Conservation (phyloP, 495 filamentous ascomycete genomes). For the Penicillium riverlandense region DNA sequence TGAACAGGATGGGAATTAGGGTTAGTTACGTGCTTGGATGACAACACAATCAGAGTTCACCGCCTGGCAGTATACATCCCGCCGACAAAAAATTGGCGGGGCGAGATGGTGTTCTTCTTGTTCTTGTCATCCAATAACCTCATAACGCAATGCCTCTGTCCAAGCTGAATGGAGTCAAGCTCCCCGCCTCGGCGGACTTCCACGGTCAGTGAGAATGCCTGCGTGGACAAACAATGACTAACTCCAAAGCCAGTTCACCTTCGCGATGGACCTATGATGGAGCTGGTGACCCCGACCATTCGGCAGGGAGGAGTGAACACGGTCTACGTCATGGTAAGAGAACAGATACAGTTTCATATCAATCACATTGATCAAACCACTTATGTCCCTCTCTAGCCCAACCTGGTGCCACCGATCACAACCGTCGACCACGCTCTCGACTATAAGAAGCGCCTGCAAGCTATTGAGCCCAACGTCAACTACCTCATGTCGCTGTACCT, state of each 20-base stretch:
- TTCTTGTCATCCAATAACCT: too few species aligned
- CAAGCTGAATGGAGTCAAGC: conserved; percentile 39
- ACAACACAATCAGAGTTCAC: not conserved
- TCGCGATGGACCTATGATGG: conserved; percentile 73
- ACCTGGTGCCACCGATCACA: conserved; percentile 68
- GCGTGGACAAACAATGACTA: conserved; percentile 2
- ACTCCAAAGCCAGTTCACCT: conserved; percentile 46
- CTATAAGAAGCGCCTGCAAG: conserved; percentile 60
- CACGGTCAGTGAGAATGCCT: conserved; percentile 44
- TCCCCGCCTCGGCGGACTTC: conserved; percentile 67
- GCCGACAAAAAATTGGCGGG: conserved; percentile 4
- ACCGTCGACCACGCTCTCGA: conserved; percentile 67
- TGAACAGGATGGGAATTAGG: too few species aligned
- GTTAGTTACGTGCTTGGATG: too few species aligned
- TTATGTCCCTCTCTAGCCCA: conserved; percentile 36
- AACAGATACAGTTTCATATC: not conserved
- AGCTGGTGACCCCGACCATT: conserved; percentile 72
- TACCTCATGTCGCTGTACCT: conserved; percentile 91
- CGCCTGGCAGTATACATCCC: conserved; percentile 7
- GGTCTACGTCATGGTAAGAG: conserved; percentile 70
- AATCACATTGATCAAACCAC: too few species aligned
- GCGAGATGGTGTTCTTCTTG: not conserved
- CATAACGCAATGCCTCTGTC: conserved; percentile 27
- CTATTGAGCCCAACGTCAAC: conserved; percentile 63
- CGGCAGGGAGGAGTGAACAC: conserved; percentile 67